phyloP scores from a whole-genome alignment of 2,329 filamentous ascomycete species.

The Arthrobotrys musiformis region DNA sequence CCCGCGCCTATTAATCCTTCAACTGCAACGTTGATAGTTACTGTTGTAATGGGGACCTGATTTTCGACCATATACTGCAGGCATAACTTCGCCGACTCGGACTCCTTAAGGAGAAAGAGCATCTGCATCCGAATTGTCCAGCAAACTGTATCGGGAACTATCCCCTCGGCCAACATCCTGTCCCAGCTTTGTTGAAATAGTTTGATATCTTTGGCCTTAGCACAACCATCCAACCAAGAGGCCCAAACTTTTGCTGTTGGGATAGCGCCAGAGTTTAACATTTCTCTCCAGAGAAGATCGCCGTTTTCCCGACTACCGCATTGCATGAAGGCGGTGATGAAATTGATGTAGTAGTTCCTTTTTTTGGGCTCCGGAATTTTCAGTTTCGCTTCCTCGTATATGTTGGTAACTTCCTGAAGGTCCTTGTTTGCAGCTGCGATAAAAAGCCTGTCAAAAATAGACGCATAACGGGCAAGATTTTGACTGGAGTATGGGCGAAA shows the following conservation, averaged over 20 bases:
- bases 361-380: conserved; percentile 6
- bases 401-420: conserved; percentile 3
- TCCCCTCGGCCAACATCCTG: conserved; percentile 14
- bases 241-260: conserved; percentile 38
- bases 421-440: conserved; percentile 31
- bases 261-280: conserved; percentile 37
- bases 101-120: conserved; percentile 31
- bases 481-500: conserved; percentile 47
- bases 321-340: conserved; percentile 45
- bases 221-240: conserved; percentile 47
- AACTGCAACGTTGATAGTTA: conserved; percentile 38
- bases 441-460: conserved; percentile 33
- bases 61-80: conserved; percentile 44
- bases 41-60: conserved; percentile 23
- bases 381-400: conserved; percentile 27
- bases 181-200: conserved; percentile 44
- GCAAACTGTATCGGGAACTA: conserved; percentile 40
- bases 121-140: conserved; percentile 54
- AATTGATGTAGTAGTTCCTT: conserved; percentile 35
- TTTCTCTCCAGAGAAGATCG: conserved; percentile 37
- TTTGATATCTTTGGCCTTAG: conserved; percentile 33
- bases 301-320: conserved; percentile 37
- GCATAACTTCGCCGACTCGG: conserved; percentile 28
- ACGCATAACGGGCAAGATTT: conserved; percentile 21
- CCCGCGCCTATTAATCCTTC: conserved; percentile 15